A percentile compares a stretch with the other conserved stretches of the same genome.
phyloP scores from a whole-genome alignment of 345 rosid species.

The Aethionema arabicum region DNA sequence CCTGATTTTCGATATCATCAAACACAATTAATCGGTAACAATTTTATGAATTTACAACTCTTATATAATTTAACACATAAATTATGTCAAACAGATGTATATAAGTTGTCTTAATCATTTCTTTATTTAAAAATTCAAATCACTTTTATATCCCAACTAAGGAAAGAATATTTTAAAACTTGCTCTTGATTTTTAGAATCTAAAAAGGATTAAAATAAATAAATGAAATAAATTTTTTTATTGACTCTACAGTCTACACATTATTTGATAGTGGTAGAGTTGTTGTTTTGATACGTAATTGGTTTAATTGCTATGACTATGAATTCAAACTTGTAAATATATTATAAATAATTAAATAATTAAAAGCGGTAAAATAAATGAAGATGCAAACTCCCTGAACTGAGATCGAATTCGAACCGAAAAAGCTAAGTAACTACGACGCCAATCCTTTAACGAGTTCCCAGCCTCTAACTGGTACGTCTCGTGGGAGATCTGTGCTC shows the following conservation, averaged over 20 bases:
- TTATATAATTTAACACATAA: background rate
- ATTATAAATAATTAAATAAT: background rate
- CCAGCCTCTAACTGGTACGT: no score
- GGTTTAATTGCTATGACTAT: conserved; percentile 32
- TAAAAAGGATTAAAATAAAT: conserved; percentile 26
- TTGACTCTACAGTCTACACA: conserved; percentile 30
- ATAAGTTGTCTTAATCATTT: conserved; percentile 27
- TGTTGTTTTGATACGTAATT: conserved; percentile 34
- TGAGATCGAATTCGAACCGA: no score
- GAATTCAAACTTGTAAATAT: conserved; percentile 27
- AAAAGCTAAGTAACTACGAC: no score
- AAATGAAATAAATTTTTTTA: conserved; percentile 28
- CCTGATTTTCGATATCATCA: no score
- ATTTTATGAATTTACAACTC: no score
- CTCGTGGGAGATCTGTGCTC: no score
- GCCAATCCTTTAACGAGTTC: no score
- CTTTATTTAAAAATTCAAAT: background rate
- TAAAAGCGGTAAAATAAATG: conserved; percentile 11
- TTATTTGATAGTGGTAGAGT: conserved; percentile 34
- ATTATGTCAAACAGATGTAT: conserved; percentile 20
- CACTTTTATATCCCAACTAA: conserved; percentile 33
- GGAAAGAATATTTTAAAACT: conserved; percentile 30
- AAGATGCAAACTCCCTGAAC: no score
- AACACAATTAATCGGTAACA: no score
- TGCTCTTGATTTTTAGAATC: conserved; percentile 30